A percentile compares a stretch with the other conserved stretches of the same genome.
These are phyloP conservation scores for Calocybe gangraenosa DNA, from an alignment of 768 basidiomycete genomes.

Conservation along the genomic window DNA sequence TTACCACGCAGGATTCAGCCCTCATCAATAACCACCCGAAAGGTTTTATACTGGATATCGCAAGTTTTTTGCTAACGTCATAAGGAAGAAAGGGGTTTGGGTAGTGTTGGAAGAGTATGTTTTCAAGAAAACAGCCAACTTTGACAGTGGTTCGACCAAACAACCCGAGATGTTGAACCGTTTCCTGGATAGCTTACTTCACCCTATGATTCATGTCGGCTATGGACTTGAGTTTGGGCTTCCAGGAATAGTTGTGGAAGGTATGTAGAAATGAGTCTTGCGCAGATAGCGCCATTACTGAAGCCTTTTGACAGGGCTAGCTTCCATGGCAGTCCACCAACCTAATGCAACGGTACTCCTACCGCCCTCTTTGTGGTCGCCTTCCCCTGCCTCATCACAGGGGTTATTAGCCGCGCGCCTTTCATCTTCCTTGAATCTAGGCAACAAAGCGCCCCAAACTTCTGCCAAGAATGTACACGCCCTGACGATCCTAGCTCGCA, in stretches of 20 bases:
- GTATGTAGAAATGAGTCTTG: too few relatives aligned
- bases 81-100: slow-evolving; percentile 39
- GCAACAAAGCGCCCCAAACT: not conserved
- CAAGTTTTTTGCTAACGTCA: slow-evolving; percentile 44
- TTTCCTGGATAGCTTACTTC: slow-evolving; percentile 48
- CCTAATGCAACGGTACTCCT: slow-evolving; percentile 31
- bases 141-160: slow-evolving; percentile 26
- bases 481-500: slow-evolving; percentile 48
- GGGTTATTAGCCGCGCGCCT: not conserved
- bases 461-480: slow-evolving; percentile 30
- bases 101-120: slow-evolving; percentile 56
- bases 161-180: slow-evolving; percentile 51
- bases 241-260: slow-evolving; percentile 50
- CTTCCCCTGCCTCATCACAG: not conserved
- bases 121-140: slow-evolving; percentile 50
- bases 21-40: not conserved
- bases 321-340: slow-evolving; percentile 46
- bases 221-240: slow-evolving; percentile 57
- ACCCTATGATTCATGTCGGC: slow-evolving; percentile 57
- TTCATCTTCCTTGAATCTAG: slow-evolving; percentile 2
- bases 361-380: slow-evolving; percentile 21
- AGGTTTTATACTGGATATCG: slow-evolving; percentile 62
- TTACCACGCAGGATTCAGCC: not conserved
- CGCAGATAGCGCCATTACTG: not conserved
- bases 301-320: slow-evolving; percentile 24